phyloP scores from a whole-genome alignment of 768 basidiomycete genomes.

The Pluteus cervinus region DNA sequence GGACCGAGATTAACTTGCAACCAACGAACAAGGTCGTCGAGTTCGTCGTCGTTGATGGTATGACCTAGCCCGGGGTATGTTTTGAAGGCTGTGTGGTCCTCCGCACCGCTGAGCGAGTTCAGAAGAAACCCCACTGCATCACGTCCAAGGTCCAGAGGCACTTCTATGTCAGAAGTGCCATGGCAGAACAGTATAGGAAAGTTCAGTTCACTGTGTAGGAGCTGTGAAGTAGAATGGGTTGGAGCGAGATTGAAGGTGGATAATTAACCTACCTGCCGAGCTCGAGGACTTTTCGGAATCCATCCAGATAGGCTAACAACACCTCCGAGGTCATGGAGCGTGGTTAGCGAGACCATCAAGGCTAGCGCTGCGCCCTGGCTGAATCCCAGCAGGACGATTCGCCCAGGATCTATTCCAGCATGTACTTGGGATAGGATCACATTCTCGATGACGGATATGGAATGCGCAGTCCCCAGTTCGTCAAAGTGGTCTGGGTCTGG shows the following conservation, averaged over 20 bases:
- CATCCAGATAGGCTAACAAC: conserved; percentile 31
- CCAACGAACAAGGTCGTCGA: conserved; percentile 13
- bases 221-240: too few species aligned
- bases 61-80: conserved; percentile 20
- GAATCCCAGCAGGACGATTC: conserved; percentile 28
- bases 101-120: conserved; percentile 11
- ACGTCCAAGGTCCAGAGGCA: conserved; percentile 24
- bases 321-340: conserved; percentile 27
- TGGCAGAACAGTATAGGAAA: conserved; percentile 33
- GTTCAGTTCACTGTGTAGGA: too few species aligned
- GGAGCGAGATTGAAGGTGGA: not conserved
- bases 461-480: conserved; percentile 17
- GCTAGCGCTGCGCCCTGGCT: conserved; percentile 31
- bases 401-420: conserved; percentile 17
- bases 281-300: conserved; percentile 26
- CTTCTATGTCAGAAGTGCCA: conserved; percentile 24
- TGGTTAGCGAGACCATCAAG: conserved; percentile 25
- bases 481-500: conserved; percentile 25
- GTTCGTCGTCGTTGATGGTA: conserved; percentile 16
- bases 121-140: conserved; percentile 22
- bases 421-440: conserved; percentile 26
- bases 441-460: conserved; percentile 21
- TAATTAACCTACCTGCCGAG: conserved; percentile 16
- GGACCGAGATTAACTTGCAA: too few species aligned
- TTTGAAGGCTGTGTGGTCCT: conserved; percentile 9